Evolutionary conservation across 208 protist genomes (phyloP).

Genomic region (Trypanosoma lewisi): DNA sequence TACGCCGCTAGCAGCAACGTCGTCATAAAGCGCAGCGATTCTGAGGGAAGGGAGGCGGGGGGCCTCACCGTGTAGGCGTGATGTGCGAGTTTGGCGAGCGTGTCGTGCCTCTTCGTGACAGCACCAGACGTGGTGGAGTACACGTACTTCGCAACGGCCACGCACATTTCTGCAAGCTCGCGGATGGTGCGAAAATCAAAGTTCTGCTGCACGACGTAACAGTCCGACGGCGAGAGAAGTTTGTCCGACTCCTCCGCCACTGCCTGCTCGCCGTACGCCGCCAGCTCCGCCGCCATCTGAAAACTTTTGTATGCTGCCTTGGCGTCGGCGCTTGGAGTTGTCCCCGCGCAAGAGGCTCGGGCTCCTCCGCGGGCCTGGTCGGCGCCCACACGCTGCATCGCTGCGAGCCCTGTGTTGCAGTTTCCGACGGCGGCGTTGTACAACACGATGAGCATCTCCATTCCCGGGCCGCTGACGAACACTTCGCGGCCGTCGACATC

Average conservation of each 20-base stretch:
- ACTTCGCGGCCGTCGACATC: not conserved
- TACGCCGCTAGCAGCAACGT: slow-evolving; percentile 55
- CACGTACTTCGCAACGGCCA: slow-evolving; percentile 64
- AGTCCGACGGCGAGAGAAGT: slow-evolving; percentile 30
- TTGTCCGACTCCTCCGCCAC: slow-evolving; percentile 14
- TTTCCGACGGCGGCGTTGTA: slow-evolving; percentile 56
- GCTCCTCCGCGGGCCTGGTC: slow-evolving; percentile 25
- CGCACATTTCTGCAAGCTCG: slow-evolving; percentile 36
- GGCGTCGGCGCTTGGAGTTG: slow-evolving; percentile 35
- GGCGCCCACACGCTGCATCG: slow-evolving; percentile 30
- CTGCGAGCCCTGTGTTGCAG: slow-evolving; percentile 36
- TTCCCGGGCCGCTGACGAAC: slow-evolving; percentile 28
- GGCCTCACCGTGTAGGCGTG: slow-evolving; percentile 32
- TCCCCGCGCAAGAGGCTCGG: not conserved
- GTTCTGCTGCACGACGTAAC: slow-evolving; percentile 31
- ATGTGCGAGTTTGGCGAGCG: slow-evolving; percentile 58
- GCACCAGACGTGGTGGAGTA: slow-evolving; percentile 54
- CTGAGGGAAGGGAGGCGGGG: slow-evolving; percentile 19
- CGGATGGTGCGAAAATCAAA: slow-evolving; percentile 35
- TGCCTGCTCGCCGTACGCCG: slow-evolving; percentile 28
- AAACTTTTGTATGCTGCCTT: slow-evolving; percentile 56
- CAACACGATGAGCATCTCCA: slow-evolving; percentile 55
- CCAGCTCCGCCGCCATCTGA: slow-evolving; percentile 31
- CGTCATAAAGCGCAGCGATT: slow-evolving; percentile 43
- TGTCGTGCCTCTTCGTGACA: slow-evolving; percentile 40